Evolutionary conservation across 176 grass and related monocot genomes (phyloP), one percentile per base, ranked within the genome.

Genomic region (Musa acuminata): DNA sequence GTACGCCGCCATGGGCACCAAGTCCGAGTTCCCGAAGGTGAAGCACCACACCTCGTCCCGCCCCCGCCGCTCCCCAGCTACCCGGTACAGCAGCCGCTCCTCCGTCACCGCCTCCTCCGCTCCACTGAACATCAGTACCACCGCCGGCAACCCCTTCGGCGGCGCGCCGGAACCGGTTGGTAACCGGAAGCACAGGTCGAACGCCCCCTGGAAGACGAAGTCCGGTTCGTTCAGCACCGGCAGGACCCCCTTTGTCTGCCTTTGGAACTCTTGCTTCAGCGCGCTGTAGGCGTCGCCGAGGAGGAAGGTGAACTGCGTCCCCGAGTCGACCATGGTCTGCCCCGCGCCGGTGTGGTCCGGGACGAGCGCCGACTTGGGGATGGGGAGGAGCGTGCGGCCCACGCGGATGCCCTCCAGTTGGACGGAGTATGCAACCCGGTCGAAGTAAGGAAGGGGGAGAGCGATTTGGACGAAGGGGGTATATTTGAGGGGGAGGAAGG

Each of bases 251-350:
- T 58, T 79, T 11, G 90, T 69, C 59, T 93, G 94, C 1, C 52
- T 76, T 23, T 81, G 13, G 78, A 91, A 98, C 75, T 98, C 94
- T 13, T 82, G 70, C 72, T 85, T 90, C 17, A 98, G 64, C 0
- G 81, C 82, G 51, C 80, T 14, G 86, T 98, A 98, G 1, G 94
- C 90, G 54, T 83, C 90, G 0, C 90, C 86, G 17, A 98, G 84
- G 22, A 98, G 94, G 82, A 98, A 98, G 43, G 87, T 98, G 87
- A 98, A 98, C 86, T 91, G 94, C 16, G 94, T 98, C 53, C 90
- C 94, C 8, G 94, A 98, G 52, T 98, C 94, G 68, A 98, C 90
- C 94, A 98, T 93, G 29, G 94, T 98, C 73, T 98, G 94, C 50
- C 94, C 94, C 1, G 90, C 94, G 3, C 94, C 94, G 21, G 94